Percentiles rank a stretch among this genome's conserved stretches.
These are phyloP conservation scores for Barbarea vulgaris DNA, from an alignment of 345 rosid genomes.

Conservation along the genomic window DNA sequence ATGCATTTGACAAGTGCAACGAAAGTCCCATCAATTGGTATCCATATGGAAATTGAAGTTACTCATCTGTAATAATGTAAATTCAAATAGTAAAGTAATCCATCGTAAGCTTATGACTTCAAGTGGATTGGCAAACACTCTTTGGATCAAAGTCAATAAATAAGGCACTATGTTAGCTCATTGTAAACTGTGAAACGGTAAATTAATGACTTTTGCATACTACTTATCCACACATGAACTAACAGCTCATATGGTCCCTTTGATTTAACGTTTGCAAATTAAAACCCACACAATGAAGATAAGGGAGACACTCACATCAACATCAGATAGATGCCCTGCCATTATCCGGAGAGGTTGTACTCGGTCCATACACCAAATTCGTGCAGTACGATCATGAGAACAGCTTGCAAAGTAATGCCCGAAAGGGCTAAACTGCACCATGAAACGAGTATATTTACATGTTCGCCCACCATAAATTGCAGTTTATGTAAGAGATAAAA, in stretches of 20 bases:
- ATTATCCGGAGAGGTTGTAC: constrained; percentile 87
- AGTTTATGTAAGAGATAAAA: neutral
- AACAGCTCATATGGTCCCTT: constrained; percentile 2
- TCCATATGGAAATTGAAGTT: neutral
- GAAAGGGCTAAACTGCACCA: constrained; percentile 88
- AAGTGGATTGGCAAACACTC: neutral
- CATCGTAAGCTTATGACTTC: constrained; percentile 13
- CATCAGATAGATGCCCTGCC: constrained; percentile 99
- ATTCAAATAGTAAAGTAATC: neutral
- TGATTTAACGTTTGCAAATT: neutral
- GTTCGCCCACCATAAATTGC: constrained; percentile 23
- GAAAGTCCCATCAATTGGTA: neutral
- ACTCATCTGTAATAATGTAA: neutral
- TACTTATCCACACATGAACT: neutral
- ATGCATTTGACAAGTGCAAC: constrained; percentile 19
- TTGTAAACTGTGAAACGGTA: neutral
- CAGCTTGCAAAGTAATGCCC: constrained; percentile 95
- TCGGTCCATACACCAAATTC: constrained; percentile 96
- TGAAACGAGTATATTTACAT: constrained; percentile 26
- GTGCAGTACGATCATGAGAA: constrained; percentile 96
- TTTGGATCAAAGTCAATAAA: constrained; percentile 1
- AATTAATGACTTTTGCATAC: neutral
- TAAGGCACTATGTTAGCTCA: neutral
- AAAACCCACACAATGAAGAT: constrained; percentile 4
- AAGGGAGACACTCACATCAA: constrained; percentile 65